phyloP scores from a whole-genome alignment of 2,329 filamentous ascomycete genomes.

The Akanthomyces uredinophilus region DNA sequence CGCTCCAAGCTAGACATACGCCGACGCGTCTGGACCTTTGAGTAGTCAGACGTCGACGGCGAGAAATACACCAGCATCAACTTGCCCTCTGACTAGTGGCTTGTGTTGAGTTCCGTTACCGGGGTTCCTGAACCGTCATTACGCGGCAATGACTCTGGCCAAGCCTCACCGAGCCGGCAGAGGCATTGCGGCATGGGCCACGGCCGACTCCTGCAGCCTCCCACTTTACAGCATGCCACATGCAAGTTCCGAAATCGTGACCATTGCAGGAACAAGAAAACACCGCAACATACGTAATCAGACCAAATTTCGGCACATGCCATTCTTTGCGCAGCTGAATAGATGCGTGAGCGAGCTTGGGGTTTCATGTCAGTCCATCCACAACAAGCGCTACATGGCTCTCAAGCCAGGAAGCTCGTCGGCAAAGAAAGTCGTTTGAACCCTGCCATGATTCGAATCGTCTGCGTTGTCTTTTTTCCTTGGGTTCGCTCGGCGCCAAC shows the following conservation, averaged over 20 bases:
- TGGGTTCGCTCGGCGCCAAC: neutral
- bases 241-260: neutral
- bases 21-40: neutral
- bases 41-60: neutral
- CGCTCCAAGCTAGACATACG: neutral
- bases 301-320: neutral
- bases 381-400: neutral
- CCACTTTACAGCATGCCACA: neutral
- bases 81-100: neutral
- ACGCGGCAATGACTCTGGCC: neutral
- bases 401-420: neutral
- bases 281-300: neutral
- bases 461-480: neutral
- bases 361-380: neutral
- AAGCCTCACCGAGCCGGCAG: neutral
- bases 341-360: neutral
- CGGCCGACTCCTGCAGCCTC: neutral
- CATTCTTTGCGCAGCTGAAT: neutral
- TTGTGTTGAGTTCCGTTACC: neutral
- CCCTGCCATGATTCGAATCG: neutral
- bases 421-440: neutral
- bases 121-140: no score
- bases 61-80: neutral
- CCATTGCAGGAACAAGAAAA: neutral
- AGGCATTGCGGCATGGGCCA: neutral